Evolutionary conservation across 1,284 basidiomycete genomes (phyloP).

Genomic region (Malassezia japonica): DNA sequence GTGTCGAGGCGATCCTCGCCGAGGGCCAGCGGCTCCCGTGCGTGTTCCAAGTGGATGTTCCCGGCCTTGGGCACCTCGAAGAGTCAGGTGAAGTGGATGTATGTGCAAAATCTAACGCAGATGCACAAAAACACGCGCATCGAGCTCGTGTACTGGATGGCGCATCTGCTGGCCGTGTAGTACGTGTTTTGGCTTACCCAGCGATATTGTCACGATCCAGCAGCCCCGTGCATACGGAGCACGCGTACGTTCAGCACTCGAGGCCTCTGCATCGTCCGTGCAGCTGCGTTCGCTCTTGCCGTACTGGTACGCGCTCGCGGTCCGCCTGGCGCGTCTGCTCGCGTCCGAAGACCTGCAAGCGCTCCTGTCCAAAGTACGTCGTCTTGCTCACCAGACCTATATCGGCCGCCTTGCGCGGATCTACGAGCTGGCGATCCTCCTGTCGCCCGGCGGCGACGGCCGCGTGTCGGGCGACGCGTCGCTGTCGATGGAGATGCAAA

Average conservation of each 20-base stretch:
- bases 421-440: conserved; percentile 28
- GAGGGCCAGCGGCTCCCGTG: conserved; percentile 39
- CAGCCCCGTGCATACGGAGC: conserved; percentile 34
- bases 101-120: conserved; percentile 15
- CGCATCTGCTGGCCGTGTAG: conserved; percentile 40
- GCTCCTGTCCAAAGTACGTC: conserved; percentile 23
- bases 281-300: conserved; percentile 33
- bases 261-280: conserved; percentile 35
- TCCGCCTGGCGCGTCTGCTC: conserved; percentile 36
- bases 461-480: neutral
- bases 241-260: conserved; percentile 37
- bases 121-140: conserved; percentile 34
- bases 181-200: conserved; percentile 18
- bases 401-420: conserved; percentile 29
- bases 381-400: conserved; percentile 25
- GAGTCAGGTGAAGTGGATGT: conserved; percentile 24
- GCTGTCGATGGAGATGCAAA: conserved; percentile 13
- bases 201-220: conserved; percentile 35
- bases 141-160: conserved; percentile 45
- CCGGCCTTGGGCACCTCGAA: conserved; percentile 40
- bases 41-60: conserved; percentile 38
- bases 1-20: conserved; percentile 34
- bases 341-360: conserved; percentile 31
- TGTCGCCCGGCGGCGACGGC: neutral
- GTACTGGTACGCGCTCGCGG: conserved; percentile 43